Percentiles rank a stretch among this genome's conserved stretches.
These are phyloP conservation scores for Solanum etuberosum DNA, from an alignment of 257 asterid species.

Conservation along the genomic window DNA sequence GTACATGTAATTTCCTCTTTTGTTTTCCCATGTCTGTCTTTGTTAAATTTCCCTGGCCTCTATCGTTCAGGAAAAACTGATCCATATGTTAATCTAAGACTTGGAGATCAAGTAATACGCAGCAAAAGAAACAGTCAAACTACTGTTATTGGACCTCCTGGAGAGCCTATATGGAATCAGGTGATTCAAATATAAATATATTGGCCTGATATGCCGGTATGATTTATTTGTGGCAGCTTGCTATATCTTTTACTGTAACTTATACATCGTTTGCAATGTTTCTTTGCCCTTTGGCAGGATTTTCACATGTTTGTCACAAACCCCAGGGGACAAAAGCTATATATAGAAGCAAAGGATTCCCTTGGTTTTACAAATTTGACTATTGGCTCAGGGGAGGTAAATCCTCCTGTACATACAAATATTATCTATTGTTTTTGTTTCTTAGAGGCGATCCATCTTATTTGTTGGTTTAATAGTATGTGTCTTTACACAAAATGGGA, in stretches of 20 bases:
- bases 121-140: constrained; percentile 96
- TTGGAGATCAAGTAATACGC: constrained; percentile 90
- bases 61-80: constrained; percentile 80
- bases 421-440: neutral
- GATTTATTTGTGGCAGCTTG: neutral
- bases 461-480: neutral
- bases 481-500: neutral
- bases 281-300: constrained; percentile 44
- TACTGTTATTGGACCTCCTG: constrained; percentile 93
- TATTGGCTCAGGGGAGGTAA: constrained; percentile 83
- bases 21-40: neutral
- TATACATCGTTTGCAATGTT: constrained; percentile 6
- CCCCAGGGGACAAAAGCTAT: constrained; percentile 63
- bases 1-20: neutral
- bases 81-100: constrained; percentile 68
- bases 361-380: constrained; percentile 77
- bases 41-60: neutral
- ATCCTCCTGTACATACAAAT: constrained; percentile 5
- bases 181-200: constrained; percentile 18
- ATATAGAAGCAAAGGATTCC: constrained; percentile 77
- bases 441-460: neutral
- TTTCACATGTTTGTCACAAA: constrained; percentile 81
- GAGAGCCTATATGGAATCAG: constrained; percentile 99
- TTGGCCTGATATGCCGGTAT: neutral
- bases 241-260: neutral